phyloP scores from a whole-genome alignment of 371 early-diverging fungal genomes.

The Circinella umbellata region DNA sequence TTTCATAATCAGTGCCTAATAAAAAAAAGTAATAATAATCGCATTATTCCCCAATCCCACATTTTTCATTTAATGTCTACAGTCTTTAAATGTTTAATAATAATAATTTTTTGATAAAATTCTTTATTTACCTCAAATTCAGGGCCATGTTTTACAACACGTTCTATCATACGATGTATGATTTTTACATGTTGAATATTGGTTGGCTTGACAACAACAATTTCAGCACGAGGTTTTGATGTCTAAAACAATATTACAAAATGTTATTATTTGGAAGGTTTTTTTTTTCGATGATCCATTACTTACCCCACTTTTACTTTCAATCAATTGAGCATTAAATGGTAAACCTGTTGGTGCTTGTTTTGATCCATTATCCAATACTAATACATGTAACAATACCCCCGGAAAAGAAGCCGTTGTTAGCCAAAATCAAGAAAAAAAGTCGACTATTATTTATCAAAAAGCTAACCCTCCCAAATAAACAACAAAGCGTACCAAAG shows the following conservation, averaged over 20 bases:
- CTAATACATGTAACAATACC: conserved; percentile 15
- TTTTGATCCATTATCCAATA: conserved; percentile 38
- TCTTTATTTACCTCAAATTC: conserved; percentile 70
- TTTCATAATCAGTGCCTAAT: conserved; percentile 65
- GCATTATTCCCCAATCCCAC: too few species aligned
- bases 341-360: conserved; percentile 60
- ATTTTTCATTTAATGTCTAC: too few species aligned
- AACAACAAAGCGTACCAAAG: conserved; percentile 58
- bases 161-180: conserved; percentile 89
- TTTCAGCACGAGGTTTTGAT: conserved; percentile 47
- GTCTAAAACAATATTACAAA: conserved; percentile 1
- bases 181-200: conserved; percentile 60
- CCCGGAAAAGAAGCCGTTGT: too few species aligned
- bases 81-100: too few species aligned
- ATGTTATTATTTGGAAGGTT: background rate
- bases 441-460: too few species aligned
- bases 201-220: conserved; percentile 69
- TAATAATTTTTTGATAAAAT: too few species aligned
- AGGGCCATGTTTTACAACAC: conserved; percentile 78
- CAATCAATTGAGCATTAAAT: conserved; percentile 70
- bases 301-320: conserved; percentile 25
- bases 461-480: background rate
- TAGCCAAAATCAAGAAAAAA: too few species aligned
- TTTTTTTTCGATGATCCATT: background rate
- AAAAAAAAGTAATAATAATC: too few species aligned